phyloP scores from a whole-genome alignment of 192 early-diverging fungal species.

The Umbelopsis ramanniana region DNA sequence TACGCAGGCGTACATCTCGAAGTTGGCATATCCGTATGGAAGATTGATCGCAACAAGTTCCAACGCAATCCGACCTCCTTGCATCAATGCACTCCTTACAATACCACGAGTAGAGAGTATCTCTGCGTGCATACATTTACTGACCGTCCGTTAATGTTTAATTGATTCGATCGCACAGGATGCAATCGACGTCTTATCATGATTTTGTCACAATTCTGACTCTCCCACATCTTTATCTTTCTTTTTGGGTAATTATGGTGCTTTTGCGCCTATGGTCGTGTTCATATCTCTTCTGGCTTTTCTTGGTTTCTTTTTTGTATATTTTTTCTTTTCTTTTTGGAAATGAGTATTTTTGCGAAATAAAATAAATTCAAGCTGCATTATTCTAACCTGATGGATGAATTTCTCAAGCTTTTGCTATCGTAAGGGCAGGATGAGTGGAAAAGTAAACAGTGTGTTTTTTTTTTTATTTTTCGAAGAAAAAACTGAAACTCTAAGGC shows the following conservation, averaged over 20 bases:
- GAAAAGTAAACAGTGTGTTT: too few species aligned
- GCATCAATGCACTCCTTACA: conserved; percentile 9
- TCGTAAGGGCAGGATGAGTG: too few species aligned
- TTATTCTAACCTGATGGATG: too few species aligned
- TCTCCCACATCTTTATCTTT: background rate
- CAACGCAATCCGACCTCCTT: background rate
- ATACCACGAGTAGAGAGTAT: background rate
- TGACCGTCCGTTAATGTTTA: conserved; percentile 1
- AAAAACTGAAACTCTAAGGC: background rate
- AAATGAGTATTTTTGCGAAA: too few species aligned
- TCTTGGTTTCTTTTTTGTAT: too few species aligned
- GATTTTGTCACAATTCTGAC: background rate
- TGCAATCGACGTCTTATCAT: background rate
- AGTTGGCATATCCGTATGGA: conserved; percentile 4
- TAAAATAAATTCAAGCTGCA: too few species aligned
- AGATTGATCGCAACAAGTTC: background rate
- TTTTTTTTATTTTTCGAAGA: too few species aligned
- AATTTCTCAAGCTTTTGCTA: too few species aligned
- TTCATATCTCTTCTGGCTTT: too few species aligned
- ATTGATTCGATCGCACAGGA: conserved; percentile 9
- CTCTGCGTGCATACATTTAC: background rate
- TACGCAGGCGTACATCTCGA: conserved; percentile 16
- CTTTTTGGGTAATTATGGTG: background rate
- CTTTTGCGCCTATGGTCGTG: background rate
- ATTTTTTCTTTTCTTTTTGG: too few species aligned